Percentiles rank a stretch among this genome's conserved stretches.
Evolutionary conservation across 495 filamentous ascomycete genomes (phyloP).

Genomic region (Trichoderma orchidacearum): DNA sequence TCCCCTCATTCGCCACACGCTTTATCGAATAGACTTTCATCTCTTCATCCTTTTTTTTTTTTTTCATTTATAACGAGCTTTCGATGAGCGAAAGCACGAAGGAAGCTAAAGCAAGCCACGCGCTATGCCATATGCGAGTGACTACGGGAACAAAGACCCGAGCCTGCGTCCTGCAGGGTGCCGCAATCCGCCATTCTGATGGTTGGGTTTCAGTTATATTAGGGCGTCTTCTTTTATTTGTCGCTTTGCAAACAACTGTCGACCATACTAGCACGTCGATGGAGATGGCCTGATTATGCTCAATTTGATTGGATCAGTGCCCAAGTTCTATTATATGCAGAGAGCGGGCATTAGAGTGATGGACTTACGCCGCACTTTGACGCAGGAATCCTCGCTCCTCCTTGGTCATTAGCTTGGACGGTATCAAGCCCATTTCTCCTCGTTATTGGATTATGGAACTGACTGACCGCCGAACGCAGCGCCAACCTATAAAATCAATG

Average conservation of each 20-base stretch:
- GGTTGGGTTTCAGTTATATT: neutral
- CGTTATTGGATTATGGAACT: neutral
- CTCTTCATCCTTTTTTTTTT: neutral
- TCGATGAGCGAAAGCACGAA: neutral
- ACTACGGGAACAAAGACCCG: neutral
- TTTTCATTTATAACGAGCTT: too few species aligned
- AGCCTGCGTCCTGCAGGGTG: neutral
- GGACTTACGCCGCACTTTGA: neutral
- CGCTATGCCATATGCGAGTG: neutral
- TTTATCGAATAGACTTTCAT: neutral
- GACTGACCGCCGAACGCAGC: neutral
- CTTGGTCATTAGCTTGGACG: neutral
- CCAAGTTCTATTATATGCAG: neutral
- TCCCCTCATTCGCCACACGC: neutral
- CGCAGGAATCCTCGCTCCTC: neutral
- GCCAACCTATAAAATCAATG: neutral
- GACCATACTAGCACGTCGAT: neutral
- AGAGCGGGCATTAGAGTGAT: neutral
- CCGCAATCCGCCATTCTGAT: neutral
- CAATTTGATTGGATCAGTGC: neutral
- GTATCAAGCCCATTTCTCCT: neutral
- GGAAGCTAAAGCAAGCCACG: neutral
- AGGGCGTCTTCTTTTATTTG: neutral
- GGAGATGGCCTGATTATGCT: neutral
- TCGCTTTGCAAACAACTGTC: neutral